These are phyloP conservation scores for Apiotrichum domesticum DNA, from an alignment of 1,284 basidiomycete species.

Conservation along the genomic window DNA sequence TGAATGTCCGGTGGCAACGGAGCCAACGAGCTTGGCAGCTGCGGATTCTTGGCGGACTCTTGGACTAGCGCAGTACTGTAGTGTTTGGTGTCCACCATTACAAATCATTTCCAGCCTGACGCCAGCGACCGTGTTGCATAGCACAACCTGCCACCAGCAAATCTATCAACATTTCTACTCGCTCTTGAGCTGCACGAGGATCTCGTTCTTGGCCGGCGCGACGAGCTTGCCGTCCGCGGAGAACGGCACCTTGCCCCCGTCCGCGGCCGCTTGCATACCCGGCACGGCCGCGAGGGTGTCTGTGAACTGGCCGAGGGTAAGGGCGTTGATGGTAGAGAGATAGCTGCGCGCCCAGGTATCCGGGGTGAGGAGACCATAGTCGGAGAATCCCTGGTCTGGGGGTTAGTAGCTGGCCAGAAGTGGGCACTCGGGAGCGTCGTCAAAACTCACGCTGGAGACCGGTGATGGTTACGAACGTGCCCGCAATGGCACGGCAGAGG, in stretches of 20 bases:
- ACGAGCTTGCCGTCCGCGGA: conserved; percentile 9
- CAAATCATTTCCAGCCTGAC: too few species aligned
- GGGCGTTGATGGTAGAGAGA: conserved; percentile 28
- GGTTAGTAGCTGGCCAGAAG: not conserved
- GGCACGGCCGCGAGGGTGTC: conserved; percentile 15
- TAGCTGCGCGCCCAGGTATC: conserved; percentile 16
- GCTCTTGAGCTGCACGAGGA: conserved; percentile 3
- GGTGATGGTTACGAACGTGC: conserved; percentile 31
- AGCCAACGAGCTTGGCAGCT: too few species aligned
- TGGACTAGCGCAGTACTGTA: too few species aligned
- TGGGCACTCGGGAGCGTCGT: too few species aligned
- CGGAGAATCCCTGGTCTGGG: conserved; percentile 42
- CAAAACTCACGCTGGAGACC: conserved; percentile 34
- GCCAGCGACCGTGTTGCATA: too few species aligned
- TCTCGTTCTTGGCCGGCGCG: not conserved
- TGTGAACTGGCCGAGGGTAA: conserved; percentile 27
- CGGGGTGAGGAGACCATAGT: conserved; percentile 31
- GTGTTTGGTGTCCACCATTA: too few species aligned
- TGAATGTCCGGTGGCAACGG: too few species aligned
- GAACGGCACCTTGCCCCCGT: conserved; percentile 2
- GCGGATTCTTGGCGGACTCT: too few species aligned
- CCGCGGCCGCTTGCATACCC: conserved; percentile 2
- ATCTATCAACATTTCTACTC: too few species aligned
- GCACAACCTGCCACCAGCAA: too few species aligned
- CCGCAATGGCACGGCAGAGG: conserved; percentile 47